Base-by-base conservation (phyloP, 2,329 filamentous ascomycete species). In the Trichophyton simii region DNA sequence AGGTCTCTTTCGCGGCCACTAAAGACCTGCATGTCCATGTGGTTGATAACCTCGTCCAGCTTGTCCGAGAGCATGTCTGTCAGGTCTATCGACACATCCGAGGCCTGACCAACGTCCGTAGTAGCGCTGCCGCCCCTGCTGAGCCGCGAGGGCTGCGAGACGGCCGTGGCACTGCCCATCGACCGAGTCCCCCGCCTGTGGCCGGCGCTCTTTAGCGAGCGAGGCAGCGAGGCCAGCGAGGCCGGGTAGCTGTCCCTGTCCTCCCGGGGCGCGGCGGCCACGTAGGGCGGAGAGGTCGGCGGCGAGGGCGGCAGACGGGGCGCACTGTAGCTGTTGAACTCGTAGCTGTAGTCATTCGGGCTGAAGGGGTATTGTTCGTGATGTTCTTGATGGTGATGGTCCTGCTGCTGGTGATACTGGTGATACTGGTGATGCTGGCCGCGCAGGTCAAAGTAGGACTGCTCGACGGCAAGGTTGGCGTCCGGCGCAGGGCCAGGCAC, bases 31-130 rank as follows among this genome's bases (percentile, higher is more conserved):
- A 80, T 77, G 70, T 91, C 88, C 61, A 91, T 90, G 31, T 82
- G 78, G 0, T 87, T 89, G 70, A 91, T 83, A 61, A 89, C 79
- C 52, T 83, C 75, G 70, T 89, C 82, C 63, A 91, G 80, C 59
- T 83, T 83, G 2, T 77, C 77, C 13, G 79, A 81, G 55, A 90
- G 81, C 60, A 83, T 75, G 67, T 88, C 83, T 66, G 79, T 83
- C 18, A 68, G 60, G 59, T 69, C 68, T 2, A 64, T 55, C n/a
- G 64, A 65, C 2, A 65, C 60, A 3, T 62, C 50, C 6, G 68
- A 59, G 83, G 72, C 4, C 70, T 76, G 28, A 70, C 74, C 22
- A 70, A 73, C 64, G 25, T 59, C 58, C 18, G 58, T 50, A 6
- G 22, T 9, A 9, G 22, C 58, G 38, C 58, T 59, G 42, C 58